Evolutionary conservation across 2,329 filamentous ascomycete genomes (phyloP).

Genomic region (Aspergillus spinulosporus): DNA sequence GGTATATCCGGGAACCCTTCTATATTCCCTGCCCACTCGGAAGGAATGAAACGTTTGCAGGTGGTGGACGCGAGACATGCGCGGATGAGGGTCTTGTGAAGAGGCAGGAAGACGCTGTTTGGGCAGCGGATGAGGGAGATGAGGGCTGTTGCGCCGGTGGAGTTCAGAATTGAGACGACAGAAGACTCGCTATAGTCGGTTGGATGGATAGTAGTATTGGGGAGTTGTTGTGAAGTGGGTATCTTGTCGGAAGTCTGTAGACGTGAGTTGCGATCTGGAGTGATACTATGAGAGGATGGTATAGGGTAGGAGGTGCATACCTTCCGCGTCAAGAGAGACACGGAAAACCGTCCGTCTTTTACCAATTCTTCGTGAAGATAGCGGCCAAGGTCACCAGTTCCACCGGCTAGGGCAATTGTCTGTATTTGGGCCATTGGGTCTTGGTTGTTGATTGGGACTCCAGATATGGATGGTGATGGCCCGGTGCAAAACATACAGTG

Average conservation of each 20-base stretch:
- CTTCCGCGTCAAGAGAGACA: slow-evolving; percentile 9
- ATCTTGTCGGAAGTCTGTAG: too few relatives aligned
- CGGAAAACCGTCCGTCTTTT: slow-evolving; percentile 1
- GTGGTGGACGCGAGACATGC: slow-evolving; percentile 5
- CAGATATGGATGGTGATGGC: too few relatives aligned
- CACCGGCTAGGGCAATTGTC: not conserved
- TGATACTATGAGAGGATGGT: not conserved
- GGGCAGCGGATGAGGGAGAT: slow-evolving; percentile 12
- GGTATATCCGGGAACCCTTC: slow-evolving; percentile 12
- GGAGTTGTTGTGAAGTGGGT: not conserved
- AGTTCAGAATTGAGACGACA: slow-evolving; percentile 1
- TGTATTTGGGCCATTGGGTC: not conserved
- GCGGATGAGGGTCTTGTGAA: slow-evolving; percentile 7
- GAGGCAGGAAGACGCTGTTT: not conserved
- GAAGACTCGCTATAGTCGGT: slow-evolving; percentile 11
- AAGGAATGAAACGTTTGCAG: slow-evolving; percentile 17
- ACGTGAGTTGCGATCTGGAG: not conserved
- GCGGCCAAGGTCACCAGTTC: slow-evolving; percentile 9
- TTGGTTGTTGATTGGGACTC: not conserved
- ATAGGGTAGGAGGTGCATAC: not conserved
- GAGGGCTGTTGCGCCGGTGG: slow-evolving; percentile 2
- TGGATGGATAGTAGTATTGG: not conserved
- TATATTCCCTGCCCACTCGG: slow-evolving; percentile 12
- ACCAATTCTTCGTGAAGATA: slow-evolving; percentile 15
- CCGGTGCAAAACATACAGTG: too few relatives aligned